Evolutionary conservation across 192 early-diverging fungal genomes (phyloP), one percentile per base, ranked within the genome.

Genomic region (Coemansia sp.): DNA sequence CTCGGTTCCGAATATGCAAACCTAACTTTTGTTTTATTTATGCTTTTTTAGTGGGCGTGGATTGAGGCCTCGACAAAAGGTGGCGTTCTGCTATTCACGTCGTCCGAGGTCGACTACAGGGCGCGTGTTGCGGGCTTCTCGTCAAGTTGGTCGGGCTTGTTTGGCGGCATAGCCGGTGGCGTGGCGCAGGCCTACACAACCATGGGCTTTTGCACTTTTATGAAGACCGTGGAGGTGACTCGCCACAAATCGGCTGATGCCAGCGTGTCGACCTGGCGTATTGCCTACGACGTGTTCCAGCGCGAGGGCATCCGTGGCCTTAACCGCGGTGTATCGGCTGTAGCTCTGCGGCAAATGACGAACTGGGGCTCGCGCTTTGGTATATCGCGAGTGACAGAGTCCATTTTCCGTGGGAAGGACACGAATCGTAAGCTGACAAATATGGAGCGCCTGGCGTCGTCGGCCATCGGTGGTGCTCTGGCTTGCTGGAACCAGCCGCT

Each of bases 141-240:
- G 35, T 66, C 63, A 7, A 60, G 69, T 31, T 72, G 85, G 85
- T 87, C 92, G n/a, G 95, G 95, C 61, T 88, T 96, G 50, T 51
- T 95, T 37, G 95, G 94, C 59, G 97, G 97, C 20, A 93, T 97
- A 87, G 93, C 85, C 56, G 97, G 95, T 61, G 97, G 97, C 69
- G 82, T 96, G 34, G 91, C 92, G 18, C 95, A 96, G 85, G 94
- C 95, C 0, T 99, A 97, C 84, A 90, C 95, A 45, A 99, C 97
- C 21, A 99, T 99, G 97, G 97, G 97, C n/a, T 97, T 97, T 83
- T 97, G 95, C 79, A 99, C 96, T 0, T 97, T 97, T 81, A 97
- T 98, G 96, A 94, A 95, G 86, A 97, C 96, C 3, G 92, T 93
- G n/a, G 97, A 99, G 68, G 95, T 99, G 34, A 99, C 97, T 7